Percentiles rank a stretch among this genome's conserved stretches.
phyloP scores from a whole-genome alignment of 371 early-diverging fungal genomes.

The Nematocida parisii region DNA sequence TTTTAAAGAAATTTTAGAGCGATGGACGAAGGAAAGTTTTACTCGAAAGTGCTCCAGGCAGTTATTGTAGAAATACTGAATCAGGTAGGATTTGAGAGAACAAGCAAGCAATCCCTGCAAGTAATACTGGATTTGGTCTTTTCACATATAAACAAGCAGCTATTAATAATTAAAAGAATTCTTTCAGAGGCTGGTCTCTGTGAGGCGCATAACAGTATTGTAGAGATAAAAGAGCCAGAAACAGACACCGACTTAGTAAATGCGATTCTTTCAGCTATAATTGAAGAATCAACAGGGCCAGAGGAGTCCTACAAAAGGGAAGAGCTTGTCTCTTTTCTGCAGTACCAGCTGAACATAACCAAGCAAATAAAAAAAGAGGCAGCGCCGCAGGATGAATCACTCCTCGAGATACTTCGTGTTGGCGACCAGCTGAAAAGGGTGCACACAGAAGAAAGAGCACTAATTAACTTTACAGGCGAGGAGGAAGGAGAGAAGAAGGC shows the following conservation, averaged over 20 bases:
- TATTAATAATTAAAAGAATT: slow-evolving; percentile 6
- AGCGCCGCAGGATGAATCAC: slow-evolving; percentile 8
- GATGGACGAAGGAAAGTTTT: slow-evolving; percentile 40
- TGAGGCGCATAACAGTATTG: not conserved
- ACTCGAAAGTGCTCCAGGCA: slow-evolving; percentile 37
- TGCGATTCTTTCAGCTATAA: slow-evolving; percentile 1
- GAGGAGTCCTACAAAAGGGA: slow-evolving; percentile 42
- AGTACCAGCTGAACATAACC: slow-evolving; percentile 29
- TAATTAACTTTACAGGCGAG: slow-evolving; percentile 51
- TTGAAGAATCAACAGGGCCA: slow-evolving; percentile 17
- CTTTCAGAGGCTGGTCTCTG: not conserved
- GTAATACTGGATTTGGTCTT: slow-evolving; percentile 24
- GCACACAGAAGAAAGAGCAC: slow-evolving; percentile 8
- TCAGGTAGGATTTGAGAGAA: slow-evolving; percentile 55
- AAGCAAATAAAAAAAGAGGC: slow-evolving; percentile 51
- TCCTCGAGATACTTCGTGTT: slow-evolving; percentile 43
- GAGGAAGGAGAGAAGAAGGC: slow-evolving; percentile 42
- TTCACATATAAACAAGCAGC: not conserved
- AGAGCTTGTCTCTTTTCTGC: slow-evolving; percentile 42
- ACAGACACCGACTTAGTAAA: not conserved
- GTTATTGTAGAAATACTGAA: slow-evolving; percentile 44
- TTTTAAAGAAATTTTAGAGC: slow-evolving; percentile 17
- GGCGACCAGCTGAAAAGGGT: slow-evolving; percentile 25
- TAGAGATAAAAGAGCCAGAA: not conserved
- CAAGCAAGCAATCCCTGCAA: slow-evolving; percentile 40